These are phyloP conservation scores for Sclerotinia sclerotiorum DNA, from an alignment of 2,329 filamentous ascomycete genomes.

Conservation along the genomic window DNA sequence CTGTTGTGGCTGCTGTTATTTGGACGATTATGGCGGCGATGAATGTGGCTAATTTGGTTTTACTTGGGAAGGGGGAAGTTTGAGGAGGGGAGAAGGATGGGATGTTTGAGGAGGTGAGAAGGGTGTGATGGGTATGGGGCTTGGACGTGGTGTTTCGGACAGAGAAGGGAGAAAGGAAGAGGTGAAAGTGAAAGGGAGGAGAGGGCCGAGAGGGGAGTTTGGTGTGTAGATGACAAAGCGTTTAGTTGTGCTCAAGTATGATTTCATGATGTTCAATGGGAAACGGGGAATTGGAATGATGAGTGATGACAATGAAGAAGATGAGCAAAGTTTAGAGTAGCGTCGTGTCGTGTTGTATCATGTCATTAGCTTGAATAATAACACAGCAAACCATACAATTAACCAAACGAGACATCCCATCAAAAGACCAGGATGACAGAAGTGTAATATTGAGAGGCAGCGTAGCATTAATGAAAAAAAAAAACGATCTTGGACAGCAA, in stretches of 20 bases:
- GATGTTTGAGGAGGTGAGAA: no score
- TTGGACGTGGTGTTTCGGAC: neutral
- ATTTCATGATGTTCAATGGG: fast-evolving
- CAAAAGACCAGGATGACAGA: no score
- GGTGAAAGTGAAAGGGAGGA: no score
- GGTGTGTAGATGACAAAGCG: neutral
- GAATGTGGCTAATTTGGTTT: conserved; percentile 74
- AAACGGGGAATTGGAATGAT: neutral
- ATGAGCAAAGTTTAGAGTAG: neutral
- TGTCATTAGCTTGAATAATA: neutral
- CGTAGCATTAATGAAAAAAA: no score
- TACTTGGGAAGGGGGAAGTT: conserved; percentile 52
- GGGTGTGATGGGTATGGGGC: neutral
- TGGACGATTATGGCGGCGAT: conserved; percentile 67
- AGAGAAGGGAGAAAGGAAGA: neutral
- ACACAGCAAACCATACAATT: no score
- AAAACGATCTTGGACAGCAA: no score
- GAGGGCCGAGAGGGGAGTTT: neutral
- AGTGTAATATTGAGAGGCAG: no score
- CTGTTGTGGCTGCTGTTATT: conserved; percentile 66
- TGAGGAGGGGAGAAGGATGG: neutral
- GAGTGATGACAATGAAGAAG: neutral
- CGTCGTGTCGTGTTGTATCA: no score
- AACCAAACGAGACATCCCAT: no score
- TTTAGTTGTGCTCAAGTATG: neutral